Conservation (phyloP, 805 yeast species). For the Yamadazyma laniorum region DNA sequence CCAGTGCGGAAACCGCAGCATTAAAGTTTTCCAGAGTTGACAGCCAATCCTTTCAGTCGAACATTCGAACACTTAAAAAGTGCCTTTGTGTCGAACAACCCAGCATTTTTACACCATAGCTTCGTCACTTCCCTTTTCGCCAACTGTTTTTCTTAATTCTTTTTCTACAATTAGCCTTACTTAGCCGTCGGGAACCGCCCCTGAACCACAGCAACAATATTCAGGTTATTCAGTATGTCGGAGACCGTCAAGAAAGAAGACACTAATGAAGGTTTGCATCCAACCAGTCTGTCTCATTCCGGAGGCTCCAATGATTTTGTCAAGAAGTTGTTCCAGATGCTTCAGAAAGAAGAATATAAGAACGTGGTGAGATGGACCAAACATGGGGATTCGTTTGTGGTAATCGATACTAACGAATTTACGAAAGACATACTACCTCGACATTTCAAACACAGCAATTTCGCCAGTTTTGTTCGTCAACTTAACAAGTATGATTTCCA, state of each 20-base stretch:
- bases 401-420: slow-evolving; percentile 84
- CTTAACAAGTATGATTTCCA: slow-evolving; percentile 96
- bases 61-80: too few relatives aligned
- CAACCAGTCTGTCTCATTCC: slow-evolving; percentile 28
- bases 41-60: too few relatives aligned
- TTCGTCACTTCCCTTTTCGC: too few relatives aligned
- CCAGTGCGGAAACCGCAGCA: too few relatives aligned
- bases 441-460: slow-evolving; percentile 92
- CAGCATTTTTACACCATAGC: too few relatives aligned
- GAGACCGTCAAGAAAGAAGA: slow-evolving; percentile 9
- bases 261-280: slow-evolving; percentile 9
- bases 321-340: slow-evolving; percentile 76
- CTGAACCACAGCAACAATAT: not conserved
- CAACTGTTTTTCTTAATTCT: too few relatives aligned
- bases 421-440: slow-evolving; percentile 86
- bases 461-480: slow-evolving; percentile 94
- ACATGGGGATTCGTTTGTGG: slow-evolving; percentile 83
- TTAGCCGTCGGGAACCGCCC: too few relatives aligned
- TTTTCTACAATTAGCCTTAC: too few relatives aligned
- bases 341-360: slow-evolving; percentile 75
- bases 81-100: too few relatives aligned
- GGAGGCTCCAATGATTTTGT: slow-evolving; percentile 75
- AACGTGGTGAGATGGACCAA: slow-evolving; percentile 84
- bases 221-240: slow-evolving; percentile 2
- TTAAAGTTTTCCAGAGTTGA: too few relatives aligned